phyloP scores from a whole-genome alignment of 2,329 filamentous ascomycete genomes.

The Graphiopsis chlorocephala region DNA sequence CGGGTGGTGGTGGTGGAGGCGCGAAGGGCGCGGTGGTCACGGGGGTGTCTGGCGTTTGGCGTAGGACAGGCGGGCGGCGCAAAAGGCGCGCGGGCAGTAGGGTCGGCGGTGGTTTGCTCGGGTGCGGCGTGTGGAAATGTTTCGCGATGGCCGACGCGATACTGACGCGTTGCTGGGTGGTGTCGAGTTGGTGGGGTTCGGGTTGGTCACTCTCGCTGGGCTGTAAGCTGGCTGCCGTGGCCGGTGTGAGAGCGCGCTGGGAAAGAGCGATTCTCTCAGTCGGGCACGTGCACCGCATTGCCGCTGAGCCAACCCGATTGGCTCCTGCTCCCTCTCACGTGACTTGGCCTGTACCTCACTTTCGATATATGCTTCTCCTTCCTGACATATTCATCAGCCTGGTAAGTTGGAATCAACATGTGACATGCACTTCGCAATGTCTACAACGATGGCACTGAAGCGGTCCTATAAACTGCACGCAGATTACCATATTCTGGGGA shows the following conservation, averaged over 20 bases:
- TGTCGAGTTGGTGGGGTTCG: conserved; percentile 1
- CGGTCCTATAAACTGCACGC: not conserved
- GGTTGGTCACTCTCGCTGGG: not conserved
- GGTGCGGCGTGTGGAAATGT: conserved; percentile 12
- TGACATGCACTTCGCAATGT: not conserved
- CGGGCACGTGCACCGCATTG: not conserved
- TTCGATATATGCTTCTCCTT: not conserved
- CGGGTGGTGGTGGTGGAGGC: not conserved
- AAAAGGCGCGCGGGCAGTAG: not conserved
- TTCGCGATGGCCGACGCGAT: conserved; percentile 15
- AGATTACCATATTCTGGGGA: not conserved
- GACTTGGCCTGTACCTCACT: not conserved
- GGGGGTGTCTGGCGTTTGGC: conserved; percentile 1
- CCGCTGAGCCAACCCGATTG: not conserved
- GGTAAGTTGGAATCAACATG: not conserved
- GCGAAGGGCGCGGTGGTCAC: conserved; percentile 13
- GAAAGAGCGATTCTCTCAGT: not conserved
- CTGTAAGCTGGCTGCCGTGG: not conserved
- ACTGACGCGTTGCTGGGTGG: conserved; percentile 9
- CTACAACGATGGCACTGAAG: not conserved
- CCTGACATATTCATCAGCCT: not conserved
- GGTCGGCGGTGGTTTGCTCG: not conserved
- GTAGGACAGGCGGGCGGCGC: not conserved
- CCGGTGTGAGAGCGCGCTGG: not conserved
- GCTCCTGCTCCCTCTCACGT: not conserved